phyloP scores from a whole-genome alignment of 2,329 filamentous ascomycete genomes.

The Akanthomyces muscarius region DNA sequence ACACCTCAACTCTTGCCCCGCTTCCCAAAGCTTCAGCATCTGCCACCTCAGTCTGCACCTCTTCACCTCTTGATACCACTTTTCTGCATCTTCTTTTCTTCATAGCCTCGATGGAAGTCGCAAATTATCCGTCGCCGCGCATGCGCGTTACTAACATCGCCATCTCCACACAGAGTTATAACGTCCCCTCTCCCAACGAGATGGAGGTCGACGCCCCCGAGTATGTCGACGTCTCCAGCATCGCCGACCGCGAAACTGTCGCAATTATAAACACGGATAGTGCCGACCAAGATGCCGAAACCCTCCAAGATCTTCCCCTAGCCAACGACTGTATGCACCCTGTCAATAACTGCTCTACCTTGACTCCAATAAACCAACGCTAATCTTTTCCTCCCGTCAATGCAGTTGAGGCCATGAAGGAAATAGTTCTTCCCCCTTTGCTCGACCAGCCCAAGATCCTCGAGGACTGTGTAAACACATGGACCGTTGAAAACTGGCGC shows the following conservation, averaged over 20 bases:
- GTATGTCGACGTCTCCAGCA: conserved; percentile 47
- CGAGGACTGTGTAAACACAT: conserved; percentile 73
- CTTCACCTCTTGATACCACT: conserved; percentile 5
- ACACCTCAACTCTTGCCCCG: conserved; percentile 10
- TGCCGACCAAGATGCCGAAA: conserved; percentile 45
- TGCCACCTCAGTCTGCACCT: neutral
- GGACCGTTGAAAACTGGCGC: conserved; percentile 84
- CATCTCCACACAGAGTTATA: conserved; percentile 42
- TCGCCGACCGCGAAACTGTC: conserved; percentile 48
- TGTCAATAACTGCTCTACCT: neutral
- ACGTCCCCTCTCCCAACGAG: conserved; percentile 53
- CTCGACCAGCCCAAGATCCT: conserved; percentile 73
- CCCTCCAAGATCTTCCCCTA: conserved; percentile 44
- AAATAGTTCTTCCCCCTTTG: conserved; percentile 68
- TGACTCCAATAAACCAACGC: conserved; percentile 15
- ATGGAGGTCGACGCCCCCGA: conserved; percentile 55
- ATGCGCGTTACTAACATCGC: conserved; percentile 22
- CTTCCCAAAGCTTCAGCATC: conserved; percentile 12
- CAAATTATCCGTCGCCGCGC: neutral
- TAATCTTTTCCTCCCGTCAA: conserved; percentile 20
- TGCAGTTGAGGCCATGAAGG: conserved; percentile 78
- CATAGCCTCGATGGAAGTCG: neutral
- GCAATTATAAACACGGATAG: conserved; percentile 53
- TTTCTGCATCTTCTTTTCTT: conserved; percentile 4
- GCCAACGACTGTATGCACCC: conserved; percentile 50